phyloP scores from a whole-genome alignment of 139 green algal genomes.

The Chlorokybus atmophyticus region DNA sequence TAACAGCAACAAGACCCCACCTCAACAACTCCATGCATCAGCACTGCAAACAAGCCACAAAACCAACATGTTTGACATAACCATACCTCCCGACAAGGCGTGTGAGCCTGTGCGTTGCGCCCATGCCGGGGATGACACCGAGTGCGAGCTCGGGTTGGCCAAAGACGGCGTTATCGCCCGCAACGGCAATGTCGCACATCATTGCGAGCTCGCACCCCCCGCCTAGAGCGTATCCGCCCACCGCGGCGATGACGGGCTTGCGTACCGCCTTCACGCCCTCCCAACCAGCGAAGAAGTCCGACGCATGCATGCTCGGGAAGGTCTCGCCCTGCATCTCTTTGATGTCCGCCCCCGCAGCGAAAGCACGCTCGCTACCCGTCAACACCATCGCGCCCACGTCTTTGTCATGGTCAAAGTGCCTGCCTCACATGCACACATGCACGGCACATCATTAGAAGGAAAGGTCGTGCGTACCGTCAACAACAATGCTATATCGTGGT shows the following conservation, averaged over 20 bases:
- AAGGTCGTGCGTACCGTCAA: too few relatives aligned
- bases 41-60: too few relatives aligned
- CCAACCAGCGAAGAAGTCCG: conserved; percentile 33
- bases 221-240: conserved; percentile 49
- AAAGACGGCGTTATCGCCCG: conserved; percentile 46
- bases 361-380: too few relatives aligned
- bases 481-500: too few relatives aligned
- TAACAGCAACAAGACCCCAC: neutral
- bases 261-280: conserved; percentile 27
- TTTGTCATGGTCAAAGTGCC: too few relatives aligned
- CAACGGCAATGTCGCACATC: conserved; percentile 60
- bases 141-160: conserved; percentile 50
- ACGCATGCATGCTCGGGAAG: conserved; percentile 24
- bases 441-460: too few relatives aligned
- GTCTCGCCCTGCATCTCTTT: conserved; percentile 43
- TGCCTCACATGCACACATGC: too few relatives aligned
- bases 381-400: too few relatives aligned
- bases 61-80: too few relatives aligned
- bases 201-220: conserved; percentile 60
- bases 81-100: conserved; percentile 3
- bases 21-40: neutral
- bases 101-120: conserved; percentile 55
- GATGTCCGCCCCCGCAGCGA: conserved; percentile 63
- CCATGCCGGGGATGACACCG: conserved; percentile 58
- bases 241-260: conserved; percentile 45